phyloP scores from a whole-genome alignment of 139 green algal species.

The Nannochloris sp. region DNA sequence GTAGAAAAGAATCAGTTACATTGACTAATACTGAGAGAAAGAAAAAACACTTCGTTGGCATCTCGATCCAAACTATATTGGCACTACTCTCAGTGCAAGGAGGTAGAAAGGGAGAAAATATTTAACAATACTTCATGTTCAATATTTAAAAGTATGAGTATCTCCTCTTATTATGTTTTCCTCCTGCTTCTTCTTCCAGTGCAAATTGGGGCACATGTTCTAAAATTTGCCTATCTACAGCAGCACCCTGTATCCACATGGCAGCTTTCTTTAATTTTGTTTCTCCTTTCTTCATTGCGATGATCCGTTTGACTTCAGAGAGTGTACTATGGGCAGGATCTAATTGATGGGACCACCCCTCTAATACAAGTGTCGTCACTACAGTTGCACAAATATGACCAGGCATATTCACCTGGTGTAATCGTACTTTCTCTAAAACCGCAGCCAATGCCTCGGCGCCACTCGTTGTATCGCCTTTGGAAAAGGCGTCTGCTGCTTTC shows the following conservation, averaged over 20 bases:
- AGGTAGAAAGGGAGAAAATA: no score
- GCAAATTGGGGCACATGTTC: constrained; percentile 14
- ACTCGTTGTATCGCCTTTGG: constrained; percentile 12
- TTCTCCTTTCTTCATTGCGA: constrained; percentile 7
- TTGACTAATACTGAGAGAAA: no score
- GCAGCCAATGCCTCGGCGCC: constrained; percentile 62
- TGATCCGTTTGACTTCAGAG: constrained; percentile 26
- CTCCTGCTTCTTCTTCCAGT: no score
- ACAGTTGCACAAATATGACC: constrained; percentile 82
- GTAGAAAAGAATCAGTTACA: no score
- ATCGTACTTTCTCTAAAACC: constrained; percentile 70
- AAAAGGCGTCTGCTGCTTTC: neutral
- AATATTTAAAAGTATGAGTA: no score
- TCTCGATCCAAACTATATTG: no score
- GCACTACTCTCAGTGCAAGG: no score
- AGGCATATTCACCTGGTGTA: constrained; percentile 67
- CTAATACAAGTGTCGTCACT: constrained; percentile 80
- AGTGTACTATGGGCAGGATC: constrained; percentile 36
- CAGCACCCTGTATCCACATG: neutral
- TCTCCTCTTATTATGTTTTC: no score
- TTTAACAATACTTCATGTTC: no score
- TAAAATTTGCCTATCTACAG: constrained; percentile 18
- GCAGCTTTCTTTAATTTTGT: neutral
- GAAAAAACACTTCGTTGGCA: no score
- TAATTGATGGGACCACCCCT: constrained; percentile 68